phyloP scores from a whole-genome alignment of 257 asterid genomes.

The Penstemon newberryi region DNA sequence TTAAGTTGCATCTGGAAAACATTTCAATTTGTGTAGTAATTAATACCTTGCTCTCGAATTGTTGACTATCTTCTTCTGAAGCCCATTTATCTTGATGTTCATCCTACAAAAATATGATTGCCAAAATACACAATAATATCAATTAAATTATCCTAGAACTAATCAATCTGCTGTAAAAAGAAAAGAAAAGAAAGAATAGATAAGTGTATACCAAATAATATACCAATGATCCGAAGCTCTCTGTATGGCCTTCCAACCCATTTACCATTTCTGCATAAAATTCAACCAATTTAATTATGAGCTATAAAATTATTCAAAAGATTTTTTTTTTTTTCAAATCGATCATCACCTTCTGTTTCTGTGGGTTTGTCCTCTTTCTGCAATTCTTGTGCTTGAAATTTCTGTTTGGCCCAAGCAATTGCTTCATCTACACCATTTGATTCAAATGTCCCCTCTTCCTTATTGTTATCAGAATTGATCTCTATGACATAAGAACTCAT shows the following conservation, averaged over 20 bases:
- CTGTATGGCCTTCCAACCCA: constrained; percentile 38
- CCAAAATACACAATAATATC: not conserved
- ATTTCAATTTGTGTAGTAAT: not conserved
- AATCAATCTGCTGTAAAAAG: not conserved
- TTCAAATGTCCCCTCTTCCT: constrained; percentile 46
- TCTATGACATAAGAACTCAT: constrained; percentile 77
- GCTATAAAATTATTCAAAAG: not conserved
- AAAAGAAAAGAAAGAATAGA: not conserved
- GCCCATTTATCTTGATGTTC: constrained; percentile 41
- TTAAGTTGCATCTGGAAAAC: not conserved
- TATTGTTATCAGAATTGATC: constrained; percentile 47
- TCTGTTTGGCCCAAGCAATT: constrained; percentile 85
- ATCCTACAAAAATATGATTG: constrained; percentile 35
- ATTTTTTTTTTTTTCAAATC: not conserved
- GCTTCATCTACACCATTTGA: constrained; percentile 77
- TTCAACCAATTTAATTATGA: not conserved
- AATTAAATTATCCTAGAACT: no score
- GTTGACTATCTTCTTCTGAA: constrained; percentile 36
- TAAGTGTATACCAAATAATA: not conserved
- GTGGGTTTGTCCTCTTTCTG: not conserved
- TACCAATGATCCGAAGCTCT: constrained; percentile 41
- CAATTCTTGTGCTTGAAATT: constrained; percentile 40
- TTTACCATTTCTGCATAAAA: constrained; percentile 33
- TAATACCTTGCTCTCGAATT: constrained; percentile 38
- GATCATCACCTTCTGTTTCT: no score